Evolutionary conservation across 1,284 basidiomycete species (phyloP), one percentile per base, ranked within the genome.

Genomic region (Malassezia japonica): DNA sequence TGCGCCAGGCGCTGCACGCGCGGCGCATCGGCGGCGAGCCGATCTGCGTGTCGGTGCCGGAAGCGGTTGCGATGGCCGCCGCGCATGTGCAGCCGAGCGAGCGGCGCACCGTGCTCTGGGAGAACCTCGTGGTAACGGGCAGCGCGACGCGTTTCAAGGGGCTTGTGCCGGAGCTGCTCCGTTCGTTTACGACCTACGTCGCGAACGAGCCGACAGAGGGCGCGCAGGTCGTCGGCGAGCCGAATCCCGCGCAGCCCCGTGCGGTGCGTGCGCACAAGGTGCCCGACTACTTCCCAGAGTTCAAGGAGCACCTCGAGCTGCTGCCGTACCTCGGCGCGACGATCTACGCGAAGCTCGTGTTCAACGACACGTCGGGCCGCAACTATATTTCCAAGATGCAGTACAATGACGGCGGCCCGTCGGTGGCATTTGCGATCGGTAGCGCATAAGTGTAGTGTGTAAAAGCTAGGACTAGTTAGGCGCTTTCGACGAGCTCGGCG

Each of bases 211-310:
- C 54, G 37, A 62, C 58, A n/a, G 64, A 64, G 36, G 52, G 58
- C n/a, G 55, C 53, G 1, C 64, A 66, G 39, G 52, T 66, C 24
- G 55, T 62, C 7, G 64, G 60, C 18, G 64, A 66, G 44, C 64
- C 64, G 31, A 64, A 66, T 24, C 55, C 61, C 9, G 24, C 57
- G 37, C 68, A 72, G 45, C 57, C 68, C 20, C 60, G 58, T 44
- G 62, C 55, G 24, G 67, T 65, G 16, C 59, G 70, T 13, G 59
- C 62, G 23, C 48, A 67, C 40, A 56, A 56, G n/a, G 62, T 66
- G 31, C 70, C 70, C 3, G 70, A 72, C 56, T 72, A 67, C 57
- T 72, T 72, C 49, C 50, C 58, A 34, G 65, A 67, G 39, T 72
- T 65, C 53, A 72, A 72, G 55, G 70, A 70, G 6, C 53, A 65